Percentiles rank a stretch among this genome's conserved stretches.
Conservation (phyloP, 73 alveolate species). For the Paramecium sexaurelia region DNA sequence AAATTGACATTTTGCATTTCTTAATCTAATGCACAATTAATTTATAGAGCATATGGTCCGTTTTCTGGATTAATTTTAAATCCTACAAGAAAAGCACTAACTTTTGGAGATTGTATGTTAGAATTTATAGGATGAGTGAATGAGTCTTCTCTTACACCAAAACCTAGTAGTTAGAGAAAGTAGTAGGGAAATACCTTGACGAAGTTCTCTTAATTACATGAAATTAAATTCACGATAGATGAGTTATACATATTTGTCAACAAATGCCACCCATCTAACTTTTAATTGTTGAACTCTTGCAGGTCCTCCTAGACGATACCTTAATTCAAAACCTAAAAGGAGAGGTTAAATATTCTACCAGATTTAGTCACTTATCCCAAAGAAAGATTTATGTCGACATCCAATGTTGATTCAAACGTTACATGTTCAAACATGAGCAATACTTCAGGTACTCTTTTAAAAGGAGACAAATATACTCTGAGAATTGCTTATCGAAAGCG, state of each 20-base stretch:
- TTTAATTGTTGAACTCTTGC: slow-evolving; percentile 35
- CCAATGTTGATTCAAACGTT: slow-evolving; percentile 19
- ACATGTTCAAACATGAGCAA: neutral
- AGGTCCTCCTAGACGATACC: slow-evolving; percentile 47
- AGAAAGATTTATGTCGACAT: neutral
- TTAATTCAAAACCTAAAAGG: slow-evolving; percentile 5
- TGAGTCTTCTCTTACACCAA: neutral
- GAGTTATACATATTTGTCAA: neutral
- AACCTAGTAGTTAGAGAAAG: neutral
- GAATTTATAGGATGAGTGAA: neutral
- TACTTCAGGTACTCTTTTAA: slow-evolving; percentile 51
- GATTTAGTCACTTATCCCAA: neutral
- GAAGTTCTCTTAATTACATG: slow-evolving; percentile 2
- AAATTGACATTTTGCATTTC: neutral
- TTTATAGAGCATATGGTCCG: slow-evolving; percentile 17
- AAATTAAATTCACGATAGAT: neutral
- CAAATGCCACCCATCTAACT: slow-evolving; percentile 52
- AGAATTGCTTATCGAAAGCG: neutral
- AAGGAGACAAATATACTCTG: neutral
- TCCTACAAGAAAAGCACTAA: slow-evolving; percentile 29
- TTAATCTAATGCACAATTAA: neutral
- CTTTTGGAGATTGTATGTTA: neutral
- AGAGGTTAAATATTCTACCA: neutral
- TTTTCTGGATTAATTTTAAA: slow-evolving; percentile 38
- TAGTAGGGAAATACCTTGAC: neutral